phyloP scores from a whole-genome alignment of 495 filamentous ascomycete species.

The Penicillium fimorum region DNA sequence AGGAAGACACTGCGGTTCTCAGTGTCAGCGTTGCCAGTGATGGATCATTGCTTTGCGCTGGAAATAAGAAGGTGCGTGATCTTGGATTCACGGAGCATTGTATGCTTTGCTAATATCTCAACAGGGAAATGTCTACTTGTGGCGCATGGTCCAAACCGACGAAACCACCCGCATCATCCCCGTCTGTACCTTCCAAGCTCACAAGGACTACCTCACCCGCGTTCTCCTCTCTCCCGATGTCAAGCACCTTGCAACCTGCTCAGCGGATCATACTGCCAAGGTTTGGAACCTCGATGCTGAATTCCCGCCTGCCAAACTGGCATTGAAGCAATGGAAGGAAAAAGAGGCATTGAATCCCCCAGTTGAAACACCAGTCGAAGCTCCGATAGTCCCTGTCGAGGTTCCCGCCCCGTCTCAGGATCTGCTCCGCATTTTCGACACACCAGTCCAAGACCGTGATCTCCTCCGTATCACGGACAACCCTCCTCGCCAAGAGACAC shows the following conservation, averaged over 20 bases:
- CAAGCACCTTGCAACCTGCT: conserved; percentile 94
- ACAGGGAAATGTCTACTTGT: conserved; percentile 95
- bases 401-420: conserved; percentile 22
- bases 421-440: conserved; percentile 30
- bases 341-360: conserved; percentile 20
- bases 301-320: conserved; percentile 46
- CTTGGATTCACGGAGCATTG: not conserved
- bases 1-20: conserved; percentile 87
- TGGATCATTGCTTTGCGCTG: conserved; percentile 90
- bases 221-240: conserved; percentile 96
- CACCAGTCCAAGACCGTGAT: conserved; percentile 21
- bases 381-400: conserved; percentile 18
- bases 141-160: conserved; percentile 80
- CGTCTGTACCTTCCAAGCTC: conserved; percentile 87
- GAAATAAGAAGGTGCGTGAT: conserved; percentile 75
- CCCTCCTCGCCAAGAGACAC: conserved; percentile 26
- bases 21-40: conserved; percentile 96
- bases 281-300: conserved; percentile 85
- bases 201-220: conserved; percentile 90
- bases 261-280: conserved; percentile 94
- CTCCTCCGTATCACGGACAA: conserved; percentile 28
- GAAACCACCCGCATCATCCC: conserved; percentile 88
- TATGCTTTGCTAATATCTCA: not conserved
- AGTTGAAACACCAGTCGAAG: conserved; percentile 15
- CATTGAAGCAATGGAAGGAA: conserved; percentile 32